Evolutionary conservation across 805 yeast genomes (phyloP).

Genomic region (Allodekkera sacchari): DNA sequence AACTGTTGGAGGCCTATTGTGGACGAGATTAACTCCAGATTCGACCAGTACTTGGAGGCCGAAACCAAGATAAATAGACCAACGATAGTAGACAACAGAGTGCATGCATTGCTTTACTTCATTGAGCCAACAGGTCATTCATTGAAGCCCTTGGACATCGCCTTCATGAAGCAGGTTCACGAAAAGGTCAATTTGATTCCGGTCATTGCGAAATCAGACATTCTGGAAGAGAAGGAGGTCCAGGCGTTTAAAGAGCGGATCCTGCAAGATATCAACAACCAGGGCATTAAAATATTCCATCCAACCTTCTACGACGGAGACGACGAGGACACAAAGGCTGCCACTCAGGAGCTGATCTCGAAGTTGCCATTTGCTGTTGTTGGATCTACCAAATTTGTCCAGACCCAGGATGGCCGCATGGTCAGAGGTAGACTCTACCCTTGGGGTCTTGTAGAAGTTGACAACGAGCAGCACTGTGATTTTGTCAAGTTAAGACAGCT

Average conservation of each 20-base stretch:
- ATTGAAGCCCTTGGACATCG: conserved; percentile 80
- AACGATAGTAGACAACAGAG: conserved; percentile 65
- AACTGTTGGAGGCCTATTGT: conserved; percentile 81
- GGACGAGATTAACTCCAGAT: conserved; percentile 79
- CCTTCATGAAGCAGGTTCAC: conserved; percentile 80
- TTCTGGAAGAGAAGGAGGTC: conserved; percentile 82
- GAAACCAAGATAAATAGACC: conserved; percentile 80
- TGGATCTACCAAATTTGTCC: conserved; percentile 74
- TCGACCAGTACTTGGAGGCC: conserved; percentile 79
- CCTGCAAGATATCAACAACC: conserved; percentile 64
- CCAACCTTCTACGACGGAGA: conserved; percentile 70
- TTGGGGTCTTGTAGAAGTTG: conserved; percentile 96
- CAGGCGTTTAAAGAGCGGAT: conserved; percentile 67
- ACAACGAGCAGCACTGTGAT: conserved; percentile 89
- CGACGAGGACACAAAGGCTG: conserved; percentile 71
- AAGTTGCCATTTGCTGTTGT: conserved; percentile 89
- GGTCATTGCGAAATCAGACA: conserved; percentile 89
- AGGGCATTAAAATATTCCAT: conserved; percentile 65
- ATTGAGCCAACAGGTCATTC: conserved; percentile 97
- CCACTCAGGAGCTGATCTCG: conserved; percentile 57
- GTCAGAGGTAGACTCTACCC: conserved; percentile 94
- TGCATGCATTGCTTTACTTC: conserved; percentile 89
- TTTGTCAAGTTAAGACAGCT: conserved; percentile 83
- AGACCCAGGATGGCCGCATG: conserved; percentile 61
- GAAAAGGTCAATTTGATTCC: conserved; percentile 92